Evolutionary conservation across 1,139 yeast genomes (phyloP).

Genomic region (Pichia inconspicua): DNA sequence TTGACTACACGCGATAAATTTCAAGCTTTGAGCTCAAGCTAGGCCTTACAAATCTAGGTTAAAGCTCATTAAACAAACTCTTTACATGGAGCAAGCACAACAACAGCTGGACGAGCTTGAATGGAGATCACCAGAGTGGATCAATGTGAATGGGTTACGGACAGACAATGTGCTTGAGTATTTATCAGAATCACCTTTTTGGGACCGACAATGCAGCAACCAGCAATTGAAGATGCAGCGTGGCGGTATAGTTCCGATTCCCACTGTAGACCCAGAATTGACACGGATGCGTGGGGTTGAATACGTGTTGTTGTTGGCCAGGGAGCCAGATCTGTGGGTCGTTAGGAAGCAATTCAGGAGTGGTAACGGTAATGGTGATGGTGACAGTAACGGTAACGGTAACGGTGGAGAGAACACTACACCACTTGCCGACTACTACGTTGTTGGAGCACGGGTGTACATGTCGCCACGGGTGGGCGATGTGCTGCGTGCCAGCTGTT

Average conservation of each 20-base stretch:
- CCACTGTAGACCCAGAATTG: constrained; percentile 35
- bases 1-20: too few species aligned
- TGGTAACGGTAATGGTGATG: neutral
- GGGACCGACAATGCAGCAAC: constrained; percentile 87
- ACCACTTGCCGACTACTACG: constrained; percentile 57
- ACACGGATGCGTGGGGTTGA: constrained; percentile 80
- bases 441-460: constrained; percentile 86
- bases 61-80: neutral
- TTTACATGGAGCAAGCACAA: too few species aligned
- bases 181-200: constrained; percentile 89
- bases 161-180: constrained; percentile 89
- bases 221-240: constrained; percentile 94
- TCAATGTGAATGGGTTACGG: constrained; percentile 75
- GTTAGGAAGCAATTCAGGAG: constrained; percentile 69
- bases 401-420: neutral
- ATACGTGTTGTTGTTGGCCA: constrained; percentile 61
- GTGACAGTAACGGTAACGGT: neutral
- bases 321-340: constrained; percentile 92
- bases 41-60: too few species aligned
- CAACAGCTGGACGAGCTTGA: constrained; percentile 63
- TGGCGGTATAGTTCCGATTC: constrained; percentile 1
- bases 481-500: neutral
- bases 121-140: constrained; percentile 98
- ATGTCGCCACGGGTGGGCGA: constrained; percentile 55
- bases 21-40: too few species aligned